Evolutionary conservation across 1,284 basidiomycete species (phyloP).

Genomic region (Ustilago shanxiensis): DNA sequence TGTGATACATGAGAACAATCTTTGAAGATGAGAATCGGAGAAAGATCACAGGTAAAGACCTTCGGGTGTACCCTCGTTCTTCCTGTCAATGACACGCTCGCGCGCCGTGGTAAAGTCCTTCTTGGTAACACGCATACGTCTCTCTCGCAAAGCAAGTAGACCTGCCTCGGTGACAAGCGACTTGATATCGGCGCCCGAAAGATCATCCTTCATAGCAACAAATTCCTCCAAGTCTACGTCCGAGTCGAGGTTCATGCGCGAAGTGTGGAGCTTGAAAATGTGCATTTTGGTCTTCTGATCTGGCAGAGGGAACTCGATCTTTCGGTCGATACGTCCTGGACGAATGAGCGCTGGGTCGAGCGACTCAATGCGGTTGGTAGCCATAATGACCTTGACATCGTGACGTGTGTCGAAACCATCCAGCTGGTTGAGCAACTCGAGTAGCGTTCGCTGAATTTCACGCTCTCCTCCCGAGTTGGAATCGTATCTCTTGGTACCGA

Average conservation of each 20-base stretch:
- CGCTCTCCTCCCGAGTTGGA: slow-evolving; percentile 72
- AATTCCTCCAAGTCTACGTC: slow-evolving; percentile 98
- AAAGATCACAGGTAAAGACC: slow-evolving; percentile 56
- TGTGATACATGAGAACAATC: slow-evolving; percentile 8
- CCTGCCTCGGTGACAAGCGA: slow-evolving; percentile 82
- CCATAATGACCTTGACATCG: slow-evolving; percentile 91
- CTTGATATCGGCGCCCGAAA: slow-evolving; percentile 98
- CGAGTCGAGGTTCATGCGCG: slow-evolving; percentile 89
- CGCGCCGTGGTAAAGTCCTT: slow-evolving; percentile 69
- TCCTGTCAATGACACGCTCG: slow-evolving; percentile 68
- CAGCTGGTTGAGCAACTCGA: slow-evolving; percentile 77
- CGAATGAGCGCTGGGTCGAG: slow-evolving; percentile 97
- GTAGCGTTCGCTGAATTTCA: slow-evolving; percentile 72
- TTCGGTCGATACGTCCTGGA: slow-evolving; percentile 98
- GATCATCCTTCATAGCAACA: slow-evolving; percentile 94
- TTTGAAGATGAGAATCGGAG: not conserved
- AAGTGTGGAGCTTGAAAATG: slow-evolving; percentile 97
- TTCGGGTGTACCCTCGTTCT: slow-evolving; percentile 67
- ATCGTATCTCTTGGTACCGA: slow-evolving; percentile 73
- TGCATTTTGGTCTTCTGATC: slow-evolving; percentile 74
- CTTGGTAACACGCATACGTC: slow-evolving; percentile 96
- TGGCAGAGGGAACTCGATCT: slow-evolving; percentile 77
- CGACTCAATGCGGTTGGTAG: slow-evolving; percentile 92
- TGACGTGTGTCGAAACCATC: slow-evolving; percentile 99
- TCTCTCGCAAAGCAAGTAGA: slow-evolving; percentile 89